phyloP scores from a whole-genome alignment of 176 grass and related monocot species.

The Hyparrhenia diplandra region DNA sequence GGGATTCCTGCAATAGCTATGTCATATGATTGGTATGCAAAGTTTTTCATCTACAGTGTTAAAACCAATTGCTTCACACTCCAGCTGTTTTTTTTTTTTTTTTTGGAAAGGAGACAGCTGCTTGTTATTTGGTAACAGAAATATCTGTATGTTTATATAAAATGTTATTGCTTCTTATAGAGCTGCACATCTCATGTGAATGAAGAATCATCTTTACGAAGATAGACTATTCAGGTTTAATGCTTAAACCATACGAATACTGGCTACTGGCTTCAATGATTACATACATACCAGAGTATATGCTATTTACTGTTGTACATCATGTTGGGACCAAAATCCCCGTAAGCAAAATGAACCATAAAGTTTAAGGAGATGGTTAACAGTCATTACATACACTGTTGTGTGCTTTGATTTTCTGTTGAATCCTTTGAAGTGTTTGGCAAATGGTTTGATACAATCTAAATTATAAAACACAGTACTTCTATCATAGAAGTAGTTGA shows the following conservation, averaged over 20 bases:
- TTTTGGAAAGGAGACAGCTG: too few species aligned
- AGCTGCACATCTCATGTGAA: background rate
- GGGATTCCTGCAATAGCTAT: constrained; percentile 78
- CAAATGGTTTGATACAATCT: background rate
- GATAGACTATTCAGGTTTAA: background rate
- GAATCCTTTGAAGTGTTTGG: background rate
- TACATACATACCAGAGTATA: background rate
- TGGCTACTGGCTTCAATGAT: background rate
- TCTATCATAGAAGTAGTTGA: background rate
- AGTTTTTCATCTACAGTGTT: background rate
- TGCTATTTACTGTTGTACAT: background rate
- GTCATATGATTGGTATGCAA: constrained; percentile 83
- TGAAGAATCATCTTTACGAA: background rate
- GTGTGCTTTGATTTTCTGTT: background rate
- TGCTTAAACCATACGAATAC: background rate
- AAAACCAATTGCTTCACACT: too few species aligned
- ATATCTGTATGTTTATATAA: background rate
- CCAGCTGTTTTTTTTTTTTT: too few species aligned
- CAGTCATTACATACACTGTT: background rate
- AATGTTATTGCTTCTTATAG: background rate
- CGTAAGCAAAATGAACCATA: background rate
- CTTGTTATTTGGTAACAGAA: background rate
- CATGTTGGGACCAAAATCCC: background rate
- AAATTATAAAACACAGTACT: background rate
- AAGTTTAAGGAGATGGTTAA: background rate